Conservation (phyloP, 495 filamentous ascomycete species). For the Letharia columbiana region DNA sequence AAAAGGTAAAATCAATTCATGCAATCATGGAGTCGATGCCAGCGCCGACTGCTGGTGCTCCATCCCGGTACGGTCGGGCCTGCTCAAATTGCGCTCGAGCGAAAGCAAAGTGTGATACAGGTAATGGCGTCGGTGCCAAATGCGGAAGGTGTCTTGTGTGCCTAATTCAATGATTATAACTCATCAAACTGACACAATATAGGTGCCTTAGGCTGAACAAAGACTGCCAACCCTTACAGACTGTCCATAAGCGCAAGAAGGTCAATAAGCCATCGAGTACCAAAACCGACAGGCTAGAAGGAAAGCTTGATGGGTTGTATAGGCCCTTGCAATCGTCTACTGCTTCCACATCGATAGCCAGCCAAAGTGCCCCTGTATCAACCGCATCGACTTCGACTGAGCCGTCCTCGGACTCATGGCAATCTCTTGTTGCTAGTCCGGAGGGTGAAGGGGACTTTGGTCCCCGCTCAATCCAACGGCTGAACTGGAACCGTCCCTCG, state of each 20-base stretch:
- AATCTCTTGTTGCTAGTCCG: neutral
- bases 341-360: constrained; percentile 24
- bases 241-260: constrained; percentile 31
- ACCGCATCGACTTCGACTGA: neutral
- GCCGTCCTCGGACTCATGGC: neutral
- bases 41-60: neutral
- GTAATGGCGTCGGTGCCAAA: neutral
- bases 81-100: neutral
- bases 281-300: constrained; percentile 39
- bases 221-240: constrained; percentile 34
- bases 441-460: neutral
- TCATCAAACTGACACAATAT: neutral
- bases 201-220: constrained; percentile 45
- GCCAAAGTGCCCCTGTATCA: neutral
- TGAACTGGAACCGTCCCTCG: neutral
- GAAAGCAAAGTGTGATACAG: neutral
- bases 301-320: constrained; percentile 45
- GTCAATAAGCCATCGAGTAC: constrained; percentile 23
- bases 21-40: neutral
- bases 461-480: neutral
- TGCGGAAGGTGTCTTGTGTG: neutral
- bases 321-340: constrained; percentile 28
- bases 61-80: neutral
- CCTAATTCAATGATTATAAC: neutral
- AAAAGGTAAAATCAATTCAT: neutral